Base-by-base conservation (phyloP, 1,284 basidiomycete genomes). In the Cutaneotrichosporon arboriforme region DNA sequence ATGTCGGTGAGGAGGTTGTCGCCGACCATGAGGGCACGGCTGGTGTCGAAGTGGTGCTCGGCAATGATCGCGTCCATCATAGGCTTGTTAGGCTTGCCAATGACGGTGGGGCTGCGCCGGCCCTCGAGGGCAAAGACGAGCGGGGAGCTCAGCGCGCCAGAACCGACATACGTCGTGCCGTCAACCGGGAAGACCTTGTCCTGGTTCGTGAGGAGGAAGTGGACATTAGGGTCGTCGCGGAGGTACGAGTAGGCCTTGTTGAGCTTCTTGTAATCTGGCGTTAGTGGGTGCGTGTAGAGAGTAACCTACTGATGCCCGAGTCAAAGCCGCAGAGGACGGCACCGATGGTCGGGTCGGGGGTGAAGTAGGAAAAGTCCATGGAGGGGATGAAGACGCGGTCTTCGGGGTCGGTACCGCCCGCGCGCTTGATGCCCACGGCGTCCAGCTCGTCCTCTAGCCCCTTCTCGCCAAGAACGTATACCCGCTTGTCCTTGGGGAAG, bases 11-110 rank as follows among this genome's bases (percentile, higher is more conserved):
- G 86, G 57, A 98, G 79, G 54, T 96, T 83, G 75, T 98, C 94
- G 37, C 94, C 94, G 39, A 97, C 81, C 88, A 99, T 96, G 67
- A 98, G 83, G 1, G 93, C 92, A 45, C 85, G 80, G 52, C 80
- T 76, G 35, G 87, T 87, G 72, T 73, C 87, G 69, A 90, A 92
- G 43, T 87, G 71, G 64, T 93, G 84, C 90, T 92, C 92, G n/a
- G 90, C 88, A 62, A 86, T 84, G 72, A 98, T 93, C 69, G 90
- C 91, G 70, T 97, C 92, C 61, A 98, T 78, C 88, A 98, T 94
- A 26, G 86, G 87, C 67, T 81, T 83, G 61, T 89, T 83, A 13
- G 94, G 96, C 75, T 98, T 98, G 17, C 94, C 94, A 44, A 93
- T 88, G 51, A 85, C 81, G 1, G 87, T 77, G 0, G 93, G 90